A percentile compares a stretch with the other conserved stretches of the same genome.
Evolutionary conservation across 176 grass and related monocot species (phyloP).

Genomic region (Hordeum vulgare): MorexV3_pseudomolecules_assembly NC_058521.1:58942408-58942907

Average conservation of each 20-base stretch:
- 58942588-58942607: neutral
- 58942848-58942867: constrained; percentile 88
- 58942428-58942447: constrained; percentile 83
- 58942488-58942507: constrained; percentile 36
- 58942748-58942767: constrained; percentile 62
- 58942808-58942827: constrained; percentile 46
- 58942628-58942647: neutral
- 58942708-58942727: constrained; percentile 42
- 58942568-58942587: neutral
- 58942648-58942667: constrained; percentile 4
- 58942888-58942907: neutral
- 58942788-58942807: constrained; percentile 65
- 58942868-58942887: constrained; percentile 40
- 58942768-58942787: constrained; percentile 72
- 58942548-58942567: constrained; percentile 84
- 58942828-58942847: constrained; percentile 71
- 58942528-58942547: constrained; percentile 82
- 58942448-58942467: constrained; percentile 70
- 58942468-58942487: constrained; percentile 68
- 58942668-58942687: constrained; percentile 9
- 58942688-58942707: constrained; percentile 18
- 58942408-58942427: constrained; percentile 44
- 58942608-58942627: neutral
- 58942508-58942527: constrained; percentile 61
- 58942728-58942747: constrained; percentile 69